Evolutionary conservation across 805 yeast genomes (phyloP), one percentile per base, ranked within the genome.

Genomic region (Candida koratica): DNA sequence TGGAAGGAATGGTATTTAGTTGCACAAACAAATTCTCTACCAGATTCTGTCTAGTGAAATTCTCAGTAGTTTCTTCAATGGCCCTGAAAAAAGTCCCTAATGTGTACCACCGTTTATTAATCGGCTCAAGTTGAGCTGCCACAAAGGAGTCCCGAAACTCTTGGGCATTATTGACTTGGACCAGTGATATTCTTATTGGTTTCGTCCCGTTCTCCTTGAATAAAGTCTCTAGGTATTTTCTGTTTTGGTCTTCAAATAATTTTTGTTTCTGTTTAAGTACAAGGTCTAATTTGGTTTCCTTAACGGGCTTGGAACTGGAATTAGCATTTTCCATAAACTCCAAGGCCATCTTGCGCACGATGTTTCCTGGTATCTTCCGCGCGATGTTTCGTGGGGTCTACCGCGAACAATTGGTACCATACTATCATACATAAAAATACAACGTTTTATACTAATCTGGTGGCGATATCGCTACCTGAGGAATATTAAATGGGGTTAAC

Each of bases 111-210:
- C 42, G 27, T 14, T 31, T 30, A n/a, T 68, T 60, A 29, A 79
- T 49, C 1, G 82, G 79, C 13, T 53, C 49, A 16, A 79, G 49
- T 44, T 77, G 84, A 4, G 57, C 45, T 10, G 55, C 49, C 4
- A 78, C 42, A 48, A 77, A 79, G 0, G 56, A 22, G 36, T 64
- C 64, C 24, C 83, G 54, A 42, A 70, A 73, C 10, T 56, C 55
- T 19, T 70, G 69, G 5, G 71, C 58, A 16, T 79, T 79, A 31
- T 69, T 59, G 7, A 78, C 54, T 40, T 72, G 73, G 7, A 75
- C 70, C 25, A 64, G 61, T 11, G 60, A 51, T 4, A 78, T 49
- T 17, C 54, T 49, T 2, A 75, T 63, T 0, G 81, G 78, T 28
- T 43, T 49, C n/a, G 58, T 48, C 17, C 55, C 38, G 48, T 60